Evolutionary conservation across 2,329 filamentous ascomycete species (phyloP), one percentile per base, ranked within the genome.

Genomic region (Nannizziopsis arthrosporioides): DNA sequence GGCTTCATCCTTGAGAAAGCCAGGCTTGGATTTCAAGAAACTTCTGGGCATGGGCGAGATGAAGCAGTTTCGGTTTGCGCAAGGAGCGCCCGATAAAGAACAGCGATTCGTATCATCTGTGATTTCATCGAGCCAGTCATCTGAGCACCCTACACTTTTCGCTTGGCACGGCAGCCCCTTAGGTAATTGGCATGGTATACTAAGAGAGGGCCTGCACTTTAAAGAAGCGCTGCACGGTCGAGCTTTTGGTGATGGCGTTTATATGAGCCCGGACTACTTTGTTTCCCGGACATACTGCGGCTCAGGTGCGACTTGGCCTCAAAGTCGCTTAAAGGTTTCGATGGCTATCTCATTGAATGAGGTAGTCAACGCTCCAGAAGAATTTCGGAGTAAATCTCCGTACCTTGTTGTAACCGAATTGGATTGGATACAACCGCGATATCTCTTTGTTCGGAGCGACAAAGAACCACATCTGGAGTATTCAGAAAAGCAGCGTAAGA

Each of bases 371-470:
- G 72, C 73, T 0, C 80, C 86, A 0, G 44, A 62, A 0, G 59
- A 81, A 39, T 94, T 85, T 57, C 63, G 73, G 4, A 74, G 68
- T 52, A 56, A 7, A 0, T 54, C 0, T 0, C 82, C 82, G 0
- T 78, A 81, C 65, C 80, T 85, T 41, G 89, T 94, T 7, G 80
- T 94, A 1, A 62, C 76, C 19, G 72, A 87, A 39, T 68, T 83
- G 8, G 82, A 93, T 58, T 95, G 89, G 89, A 88, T 94, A 51
- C 87, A 93, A 59, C 88, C 86, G 19, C 77, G 88, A 38, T 94
- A 93, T 63, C 72, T 95, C 1, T 85, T 94, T 55, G 78, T 85
- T 36, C 57, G 67, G 44, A 62, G 63, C 50, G 43, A 45, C n/a
- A 22, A 45, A n/a, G 40, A 35, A 11, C 8, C 27, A 44, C 32